Percentiles rank a stretch among this genome's conserved stretches.
Conservation (phyloP, 176 grass and related monocot genomes). For the Triticum monococcum region DNA sequence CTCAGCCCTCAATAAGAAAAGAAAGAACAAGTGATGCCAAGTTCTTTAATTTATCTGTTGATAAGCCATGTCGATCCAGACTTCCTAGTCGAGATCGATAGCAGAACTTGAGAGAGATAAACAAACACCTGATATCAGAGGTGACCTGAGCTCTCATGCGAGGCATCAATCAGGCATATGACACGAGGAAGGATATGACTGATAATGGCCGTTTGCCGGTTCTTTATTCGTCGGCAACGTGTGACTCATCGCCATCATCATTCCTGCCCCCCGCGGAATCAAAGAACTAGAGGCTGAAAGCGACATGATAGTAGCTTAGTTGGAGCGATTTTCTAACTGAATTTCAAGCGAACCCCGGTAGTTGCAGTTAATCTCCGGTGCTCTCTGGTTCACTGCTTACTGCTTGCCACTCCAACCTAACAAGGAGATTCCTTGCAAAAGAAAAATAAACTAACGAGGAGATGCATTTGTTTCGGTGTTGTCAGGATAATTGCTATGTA, state of each 20-base stretch:
- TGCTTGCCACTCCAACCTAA: no score
- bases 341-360: neutral
- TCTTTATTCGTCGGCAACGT: neutral
- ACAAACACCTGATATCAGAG: neutral
- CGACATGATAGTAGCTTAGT: neutral
- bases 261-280: neutral
- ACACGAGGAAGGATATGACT: neutral
- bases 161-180: neutral
- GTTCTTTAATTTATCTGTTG: neutral
- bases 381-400: no score
- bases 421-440: no score
- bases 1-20: neutral
- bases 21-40: neutral
- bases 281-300: neutral
- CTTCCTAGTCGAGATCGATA: neutral
- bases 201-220: neutral
- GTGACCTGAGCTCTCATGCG: neutral
- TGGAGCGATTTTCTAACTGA: neutral
- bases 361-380: no score
- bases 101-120: neutral
- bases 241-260: neutral
- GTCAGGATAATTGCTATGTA: neutral
- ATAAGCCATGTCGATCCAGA: neutral
- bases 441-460: no score
- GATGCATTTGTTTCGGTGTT: no score